phyloP scores from a whole-genome alignment of 2,329 filamentous ascomycete species.

The Colletotrichum navitas region DNA sequence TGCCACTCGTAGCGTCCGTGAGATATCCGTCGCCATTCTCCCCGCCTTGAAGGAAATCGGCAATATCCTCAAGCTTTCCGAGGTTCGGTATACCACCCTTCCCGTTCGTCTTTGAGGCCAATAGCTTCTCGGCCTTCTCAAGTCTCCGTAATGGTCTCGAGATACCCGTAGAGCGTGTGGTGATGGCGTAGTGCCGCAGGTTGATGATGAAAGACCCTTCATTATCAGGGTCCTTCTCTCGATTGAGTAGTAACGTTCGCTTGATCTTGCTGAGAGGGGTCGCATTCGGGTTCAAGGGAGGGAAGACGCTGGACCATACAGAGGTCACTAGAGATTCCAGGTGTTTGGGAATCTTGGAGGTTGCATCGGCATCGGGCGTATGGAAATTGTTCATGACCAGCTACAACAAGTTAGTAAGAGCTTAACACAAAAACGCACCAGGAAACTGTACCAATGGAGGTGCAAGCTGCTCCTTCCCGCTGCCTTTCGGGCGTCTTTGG shows the following conservation, averaged over 20 bases:
- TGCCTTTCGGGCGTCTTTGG: conserved; percentile 84
- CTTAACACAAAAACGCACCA: conserved; percentile 8
- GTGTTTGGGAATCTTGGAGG: conserved; percentile 86
- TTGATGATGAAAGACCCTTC: conserved; percentile 84
- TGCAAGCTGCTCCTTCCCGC: conserved; percentile 86
- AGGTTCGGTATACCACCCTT: conserved; percentile 88
- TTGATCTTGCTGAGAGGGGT: conserved; percentile 94
- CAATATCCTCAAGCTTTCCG: conserved; percentile 90
- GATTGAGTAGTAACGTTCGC: conserved; percentile 89
- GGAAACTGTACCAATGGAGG: conserved; percentile 77
- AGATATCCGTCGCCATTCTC: conserved; percentile 85
- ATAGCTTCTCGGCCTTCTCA: conserved; percentile 85
- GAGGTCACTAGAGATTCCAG: conserved; percentile 94
- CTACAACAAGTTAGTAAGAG: conserved; percentile 55
- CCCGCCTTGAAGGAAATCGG: conserved; percentile 92
- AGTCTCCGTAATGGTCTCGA: conserved; percentile 87
- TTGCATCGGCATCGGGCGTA: conserved; percentile 70
- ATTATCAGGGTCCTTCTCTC: conserved; percentile 72
- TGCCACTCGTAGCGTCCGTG: conserved; percentile 86
- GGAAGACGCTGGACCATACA: conserved; percentile 96
- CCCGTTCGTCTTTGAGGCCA: conserved; percentile 69
- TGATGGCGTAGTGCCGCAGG: conserved; percentile 95
- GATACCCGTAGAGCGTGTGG: conserved; percentile 85
- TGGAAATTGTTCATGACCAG: conserved; percentile 99
- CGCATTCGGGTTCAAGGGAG: conserved; percentile 91